A percentile compares a stretch with the other conserved stretches of the same genome.
Conservation (phyloP, 441 rosid genomes). For the Euphorbia schlechtendalii region DNA sequence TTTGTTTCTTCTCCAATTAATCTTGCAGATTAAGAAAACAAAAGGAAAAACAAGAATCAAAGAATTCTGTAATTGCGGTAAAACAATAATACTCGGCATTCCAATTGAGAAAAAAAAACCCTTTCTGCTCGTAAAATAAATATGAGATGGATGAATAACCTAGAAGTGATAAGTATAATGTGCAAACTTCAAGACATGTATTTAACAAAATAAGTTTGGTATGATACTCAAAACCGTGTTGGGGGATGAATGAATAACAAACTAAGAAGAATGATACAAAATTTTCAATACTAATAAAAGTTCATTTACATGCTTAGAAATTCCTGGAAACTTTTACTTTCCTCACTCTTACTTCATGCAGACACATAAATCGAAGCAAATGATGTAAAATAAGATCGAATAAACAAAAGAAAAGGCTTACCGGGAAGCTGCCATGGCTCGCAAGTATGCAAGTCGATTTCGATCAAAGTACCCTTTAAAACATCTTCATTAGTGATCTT, state of each 20-base stretch:
- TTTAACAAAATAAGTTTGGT: too few relatives aligned
- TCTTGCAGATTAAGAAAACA: background rate
- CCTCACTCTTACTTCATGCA: too few relatives aligned
- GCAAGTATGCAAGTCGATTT: constrained; percentile 86
- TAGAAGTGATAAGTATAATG: background rate
- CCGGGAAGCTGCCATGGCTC: constrained; percentile 99
- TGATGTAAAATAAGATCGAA: too few relatives aligned
- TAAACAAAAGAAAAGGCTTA: constrained; percentile 23
- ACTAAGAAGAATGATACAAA: too few relatives aligned
- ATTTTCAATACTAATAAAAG: too few relatives aligned
- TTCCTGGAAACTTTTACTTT: too few relatives aligned
- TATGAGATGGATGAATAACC: background rate
- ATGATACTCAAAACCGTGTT: too few relatives aligned
- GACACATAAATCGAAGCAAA: too few relatives aligned
- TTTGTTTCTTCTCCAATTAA: background rate
- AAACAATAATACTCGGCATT: background rate
- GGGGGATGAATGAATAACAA: too few relatives aligned
- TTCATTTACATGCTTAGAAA: too few relatives aligned
- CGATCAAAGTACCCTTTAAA: constrained; percentile 75
- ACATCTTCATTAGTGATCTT: constrained; percentile 57
- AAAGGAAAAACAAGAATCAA: background rate
- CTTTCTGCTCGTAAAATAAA: too few relatives aligned
- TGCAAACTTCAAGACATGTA: background rate
- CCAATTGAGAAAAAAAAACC: background rate
- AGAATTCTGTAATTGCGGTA: background rate